Base-by-base conservation (phyloP, 345 rosid species). In the Gossypioides kirkii region DNA sequence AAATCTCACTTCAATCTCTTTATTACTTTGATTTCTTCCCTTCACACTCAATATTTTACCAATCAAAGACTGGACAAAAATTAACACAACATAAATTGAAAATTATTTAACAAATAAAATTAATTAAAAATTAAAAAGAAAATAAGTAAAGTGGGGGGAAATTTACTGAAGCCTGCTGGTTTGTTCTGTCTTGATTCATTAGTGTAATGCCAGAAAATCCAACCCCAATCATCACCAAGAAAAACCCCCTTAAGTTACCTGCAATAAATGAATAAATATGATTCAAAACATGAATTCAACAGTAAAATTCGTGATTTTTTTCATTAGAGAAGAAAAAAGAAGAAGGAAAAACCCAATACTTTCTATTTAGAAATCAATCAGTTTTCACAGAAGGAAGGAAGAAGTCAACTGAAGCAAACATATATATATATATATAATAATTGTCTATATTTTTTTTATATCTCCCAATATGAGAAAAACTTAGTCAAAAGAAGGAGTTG, bases 111-210 rank as follows among this genome's bases (percentile, higher is more conserved):
- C 73, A 36, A 64, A 22, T 17, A 72, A 60, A 16, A 62, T n/a
- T 2, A 65, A 4, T 6, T 11, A 36, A 64, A 46, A 16, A 2
- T 12, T 5, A 23, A 47, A 56, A 50, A 69, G 18, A 32, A 62
- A 41, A 2, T 25, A 65, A 64, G 61, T 10, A 42, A 46, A 41
- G 10, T 9, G 3, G 58, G 0, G n/a, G 38, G 12, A 4, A 4
- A 47, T 53, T 38, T 8, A 76, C 25, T 9, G 52, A 62, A 60
- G 79, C 81, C 83, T 87, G 84, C 77, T 68, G 71, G 43, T 77
- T 80, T 75, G 70, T 70, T 70, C 54, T 74, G 58, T 77, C 83
- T 76, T 76, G 86, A 77, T 80, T 82, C 82, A 56, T 78, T 18
- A 73, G 55, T 41, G 82, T 73, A 83, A 69, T 74, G 54, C 70